A percentile compares a stretch with the other conserved stretches of the same genome.
These are phyloP conservation scores for Coemansia sp. DNA, from an alignment of 192 early-diverging fungal genomes.

Conservation along the genomic window DNA sequence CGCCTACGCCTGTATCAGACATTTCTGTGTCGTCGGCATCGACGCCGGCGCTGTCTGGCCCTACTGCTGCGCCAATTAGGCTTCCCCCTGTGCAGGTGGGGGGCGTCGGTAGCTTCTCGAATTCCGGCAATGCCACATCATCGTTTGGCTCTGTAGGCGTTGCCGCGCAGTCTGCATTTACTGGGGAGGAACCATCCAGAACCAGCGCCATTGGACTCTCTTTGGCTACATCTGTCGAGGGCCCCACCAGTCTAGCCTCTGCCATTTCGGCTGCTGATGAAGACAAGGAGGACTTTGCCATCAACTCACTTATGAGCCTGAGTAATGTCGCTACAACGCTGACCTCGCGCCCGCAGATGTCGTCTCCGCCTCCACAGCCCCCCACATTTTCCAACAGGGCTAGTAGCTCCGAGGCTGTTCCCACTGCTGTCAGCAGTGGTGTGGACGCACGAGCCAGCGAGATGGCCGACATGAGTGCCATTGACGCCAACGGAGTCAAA, in stretches of 20 bases:
- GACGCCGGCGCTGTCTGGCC: conserved; percentile 35
- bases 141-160: conserved; percentile 10
- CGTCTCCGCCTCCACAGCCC: conserved; percentile 26
- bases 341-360: conserved; percentile 39
- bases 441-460: conserved; percentile 11
- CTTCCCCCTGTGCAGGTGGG: conserved; percentile 53
- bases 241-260: conserved; percentile 28
- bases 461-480: background rate
- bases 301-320: conserved; percentile 57
- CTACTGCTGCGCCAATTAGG: conserved; percentile 48
- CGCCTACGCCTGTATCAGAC: conserved; percentile 20
- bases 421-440: background rate
- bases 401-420: conserved; percentile 18
- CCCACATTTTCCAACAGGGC: conserved; percentile 20
- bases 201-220: conserved; percentile 1
- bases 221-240: background rate
- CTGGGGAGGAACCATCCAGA: conserved; percentile 16
- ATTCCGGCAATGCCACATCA: conserved; percentile 19
- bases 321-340: conserved; percentile 51
- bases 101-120: conserved; percentile 18
- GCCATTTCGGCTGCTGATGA: conserved; percentile 36
- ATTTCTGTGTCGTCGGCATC: conserved; percentile 17
- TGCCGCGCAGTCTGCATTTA: background rate
- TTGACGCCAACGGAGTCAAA: conserved; percentile 32
- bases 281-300: conserved; percentile 54